Evolutionary conservation across 257 asterid species (phyloP), one percentile per base, ranked within the genome.

Genomic region (Solanum dulcamara): DNA sequence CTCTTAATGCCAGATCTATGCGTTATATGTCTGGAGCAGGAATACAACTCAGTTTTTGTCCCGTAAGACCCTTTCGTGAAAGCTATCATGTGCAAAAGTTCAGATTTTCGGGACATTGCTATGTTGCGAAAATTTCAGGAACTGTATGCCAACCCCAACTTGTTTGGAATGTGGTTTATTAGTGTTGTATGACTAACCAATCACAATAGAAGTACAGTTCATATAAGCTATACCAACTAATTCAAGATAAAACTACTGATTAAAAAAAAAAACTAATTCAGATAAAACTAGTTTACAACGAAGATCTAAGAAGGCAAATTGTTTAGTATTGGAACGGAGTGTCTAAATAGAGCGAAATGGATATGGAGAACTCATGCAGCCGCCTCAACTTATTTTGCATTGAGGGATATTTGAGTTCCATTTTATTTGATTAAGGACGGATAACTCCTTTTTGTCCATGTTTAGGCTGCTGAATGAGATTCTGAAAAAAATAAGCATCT

Each of bases 21-120:
- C 57, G 99, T 97, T 44, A 97, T 97, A 85, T 97, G 99, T 86
- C 88, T 97, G 89, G 99, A 94, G 93, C 97, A 94, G 89, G 98
- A 93, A 55, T 97, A 97, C 91, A 95, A 97, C 81, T 90, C 99
- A 26, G 98, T 97, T 87, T 97, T 97, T 85, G 94, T 97, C 87
- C 98, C 95, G 99, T 97, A 95, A 90, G 99, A 48, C 72, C 86
- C 88, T 62, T 87, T 40, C 68, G 46, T 55, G 46, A 70, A 75
- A 6, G 40, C 83, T 74, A 26, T 15, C 59, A 32, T 28, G 64
- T 79, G 48, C 30, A 51, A 48, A 48, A 48, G 22, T 9, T 17
- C 20, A 1, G 57, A 48, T 48, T 48, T 77, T 79, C 8, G 37
- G 64, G 83, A 17, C 83, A 79, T 48, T 79, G 38, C 64, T 48